A percentile compares a stretch with the other conserved stretches of the same genome.
phyloP scores from a whole-genome alignment of 257 asterid species.

The Phtheirospermum japonicum region DNA sequence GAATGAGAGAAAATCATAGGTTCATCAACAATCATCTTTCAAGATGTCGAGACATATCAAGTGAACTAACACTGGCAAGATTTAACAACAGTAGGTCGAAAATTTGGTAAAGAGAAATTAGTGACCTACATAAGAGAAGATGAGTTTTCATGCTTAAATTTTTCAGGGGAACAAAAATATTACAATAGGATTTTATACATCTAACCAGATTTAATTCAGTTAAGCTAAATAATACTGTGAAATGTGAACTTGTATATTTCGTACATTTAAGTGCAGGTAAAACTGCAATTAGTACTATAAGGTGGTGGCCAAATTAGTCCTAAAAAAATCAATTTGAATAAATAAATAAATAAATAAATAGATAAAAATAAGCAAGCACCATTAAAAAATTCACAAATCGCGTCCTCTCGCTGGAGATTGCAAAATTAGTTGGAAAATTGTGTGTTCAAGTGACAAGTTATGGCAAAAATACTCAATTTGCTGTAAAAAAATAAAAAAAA shows the following conservation, averaged over 20 bases:
- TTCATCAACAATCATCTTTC: background rate
- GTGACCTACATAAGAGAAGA: background rate
- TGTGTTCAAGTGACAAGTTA: background rate
- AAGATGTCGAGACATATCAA: background rate
- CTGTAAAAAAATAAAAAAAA: background rate
- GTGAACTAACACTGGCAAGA: background rate
- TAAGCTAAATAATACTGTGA: conserved; percentile 1
- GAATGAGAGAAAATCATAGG: background rate
- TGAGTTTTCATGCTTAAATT: background rate
- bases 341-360: background rate
- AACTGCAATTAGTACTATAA: background rate
- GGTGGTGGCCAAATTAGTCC: background rate
- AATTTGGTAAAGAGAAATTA: background rate
- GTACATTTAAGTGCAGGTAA: conserved; percentile 4
- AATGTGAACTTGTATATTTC: conserved; percentile 1
- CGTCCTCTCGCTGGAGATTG: background rate
- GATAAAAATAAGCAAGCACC: background rate
- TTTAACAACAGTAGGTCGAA: background rate
- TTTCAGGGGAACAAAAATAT: conserved; percentile 1
- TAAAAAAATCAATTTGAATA: background rate
- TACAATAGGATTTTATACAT: conserved; percentile 12
- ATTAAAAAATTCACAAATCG: background rate
- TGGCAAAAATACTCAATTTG: background rate
- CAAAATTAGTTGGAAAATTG: background rate
- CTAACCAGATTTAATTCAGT: conserved; percentile 8